Conservation (phyloP, 345 rosid genomes). For the Hibiscus tridactylites region DNA sequence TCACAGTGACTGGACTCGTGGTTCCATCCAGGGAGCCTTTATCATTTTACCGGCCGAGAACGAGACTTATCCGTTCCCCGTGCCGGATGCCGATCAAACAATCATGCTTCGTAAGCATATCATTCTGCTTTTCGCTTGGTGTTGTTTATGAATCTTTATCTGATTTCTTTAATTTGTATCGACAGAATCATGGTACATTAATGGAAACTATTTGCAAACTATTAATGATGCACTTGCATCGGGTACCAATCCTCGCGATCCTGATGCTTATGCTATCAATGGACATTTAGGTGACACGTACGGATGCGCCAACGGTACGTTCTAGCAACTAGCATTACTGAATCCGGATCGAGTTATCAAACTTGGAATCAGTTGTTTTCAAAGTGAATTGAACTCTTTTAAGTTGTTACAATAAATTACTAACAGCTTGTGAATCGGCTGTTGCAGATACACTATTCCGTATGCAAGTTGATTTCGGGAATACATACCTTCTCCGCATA, state of each 20-base stretch:
- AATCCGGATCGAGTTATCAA: background rate
- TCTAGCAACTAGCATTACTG: background rate
- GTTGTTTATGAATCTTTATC: background rate
- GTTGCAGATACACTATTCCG: constrained; percentile 14
- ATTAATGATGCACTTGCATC: background rate
- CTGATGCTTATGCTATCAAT: constrained; percentile 21
- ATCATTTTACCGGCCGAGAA: constrained; percentile 17
- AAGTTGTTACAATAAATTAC: background rate
- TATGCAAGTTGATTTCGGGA: constrained; percentile 12
- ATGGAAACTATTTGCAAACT: background rate
- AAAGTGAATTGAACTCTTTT: background rate
- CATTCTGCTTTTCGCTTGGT: background rate
- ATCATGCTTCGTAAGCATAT: constrained; percentile 21
- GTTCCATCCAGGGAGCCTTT: constrained; percentile 36
- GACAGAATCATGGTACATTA: constrained; percentile 16
- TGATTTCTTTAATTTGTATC: background rate
- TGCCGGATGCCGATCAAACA: constrained; percentile 26
- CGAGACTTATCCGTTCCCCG: constrained; percentile 18
- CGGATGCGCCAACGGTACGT: constrained; percentile 13
- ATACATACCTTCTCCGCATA: constrained; percentile 24
- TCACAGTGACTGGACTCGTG: constrained; percentile 42
- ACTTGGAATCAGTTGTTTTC: background rate
- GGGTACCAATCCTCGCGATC: background rate
- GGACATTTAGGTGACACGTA: constrained; percentile 26
- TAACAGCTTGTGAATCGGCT: background rate